Percentiles rank a stretch among this genome's conserved stretches.
Evolutionary conservation across 1,139 yeast genomes (phyloP).

Genomic region (Protomyces inundatus): DNA sequence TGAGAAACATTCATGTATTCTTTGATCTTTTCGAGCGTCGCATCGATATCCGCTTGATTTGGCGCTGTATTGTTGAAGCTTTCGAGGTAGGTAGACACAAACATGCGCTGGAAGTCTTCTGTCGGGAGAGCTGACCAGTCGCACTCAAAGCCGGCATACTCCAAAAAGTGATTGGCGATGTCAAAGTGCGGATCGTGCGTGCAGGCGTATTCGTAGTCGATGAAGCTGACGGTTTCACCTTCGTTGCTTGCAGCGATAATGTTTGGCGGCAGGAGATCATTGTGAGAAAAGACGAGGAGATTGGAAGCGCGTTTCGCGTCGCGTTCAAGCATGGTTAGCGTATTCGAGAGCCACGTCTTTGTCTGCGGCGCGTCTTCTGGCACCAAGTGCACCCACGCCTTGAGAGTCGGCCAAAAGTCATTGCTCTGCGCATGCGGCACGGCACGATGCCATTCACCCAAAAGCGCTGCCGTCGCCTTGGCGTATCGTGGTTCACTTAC

Average conservation of each 20-base stretch:
- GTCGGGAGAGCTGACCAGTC: slow-evolving; percentile 37
- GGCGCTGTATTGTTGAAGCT: neutral
- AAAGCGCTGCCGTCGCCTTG: slow-evolving; percentile 62
- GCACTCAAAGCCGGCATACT: slow-evolving; percentile 83
- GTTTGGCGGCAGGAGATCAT: slow-evolving; percentile 21
- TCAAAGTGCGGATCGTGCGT: slow-evolving; percentile 80
- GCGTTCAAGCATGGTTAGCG: neutral
- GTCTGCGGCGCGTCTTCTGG: slow-evolving; percentile 31
- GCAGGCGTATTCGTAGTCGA: slow-evolving; percentile 75
- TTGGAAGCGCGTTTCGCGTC: slow-evolving; percentile 6
- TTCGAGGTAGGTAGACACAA: slow-evolving; percentile 8
- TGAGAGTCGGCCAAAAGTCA: slow-evolving; percentile 21
- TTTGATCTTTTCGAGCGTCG: neutral
- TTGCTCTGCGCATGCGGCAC: slow-evolving; percentile 7
- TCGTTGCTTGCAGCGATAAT: slow-evolving; percentile 33
- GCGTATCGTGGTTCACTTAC: slow-evolving; percentile 7
- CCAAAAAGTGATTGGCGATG: slow-evolving; percentile 78
- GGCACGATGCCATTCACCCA: slow-evolving; percentile 63
- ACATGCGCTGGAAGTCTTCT: neutral
- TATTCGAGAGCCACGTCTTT: slow-evolving; percentile 1
- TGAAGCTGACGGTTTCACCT: slow-evolving; percentile 47
- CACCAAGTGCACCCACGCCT: slow-evolving; percentile 8
- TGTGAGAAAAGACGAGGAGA: slow-evolving; percentile 23
- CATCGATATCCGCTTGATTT: neutral
- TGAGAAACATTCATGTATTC: slow-evolving; percentile 13